phyloP scores from a whole-genome alignment of 1,139 yeast species.

The Hyphopichia buzzinii region DNA sequence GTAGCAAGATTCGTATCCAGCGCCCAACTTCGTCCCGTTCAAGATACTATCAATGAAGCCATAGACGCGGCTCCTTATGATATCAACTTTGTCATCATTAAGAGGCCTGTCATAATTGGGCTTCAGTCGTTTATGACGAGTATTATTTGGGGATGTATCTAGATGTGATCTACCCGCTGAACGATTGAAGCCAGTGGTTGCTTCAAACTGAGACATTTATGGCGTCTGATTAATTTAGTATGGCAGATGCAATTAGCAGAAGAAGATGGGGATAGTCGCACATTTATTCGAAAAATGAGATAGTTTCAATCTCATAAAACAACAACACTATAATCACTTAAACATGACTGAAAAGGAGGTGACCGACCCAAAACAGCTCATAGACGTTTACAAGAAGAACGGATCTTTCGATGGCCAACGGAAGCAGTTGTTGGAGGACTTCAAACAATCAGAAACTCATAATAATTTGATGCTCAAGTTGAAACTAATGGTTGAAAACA shows the following conservation, averaged over 20 bases:
- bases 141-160: neutral
- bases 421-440: constrained; percentile 41
- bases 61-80: neutral
- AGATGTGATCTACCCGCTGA: neutral
- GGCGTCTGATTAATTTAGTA: too few species aligned
- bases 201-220: neutral
- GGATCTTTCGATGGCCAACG: constrained; percentile 53
- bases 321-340: too few species aligned
- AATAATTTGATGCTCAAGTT: constrained; percentile 40
- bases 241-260: too few species aligned
- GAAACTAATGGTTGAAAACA: constrained; percentile 43
- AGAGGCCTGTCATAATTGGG: constrained; percentile 6
- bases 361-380: constrained; percentile 39
- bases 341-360: constrained; percentile 4
- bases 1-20: constrained; percentile 28
- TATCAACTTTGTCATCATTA: neutral
- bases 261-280: too few species aligned
- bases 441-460: constrained; percentile 44
- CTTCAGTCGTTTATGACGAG: constrained; percentile 11
- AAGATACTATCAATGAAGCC: neutral
- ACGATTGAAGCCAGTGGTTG: neutral
- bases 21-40: constrained; percentile 9
- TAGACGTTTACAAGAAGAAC: constrained; percentile 45
- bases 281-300: too few species aligned
- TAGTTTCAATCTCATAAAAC: too few species aligned